Conservation (phyloP, 1,139 yeast genomes). For the Kurtzmaniella natalensis region DNA sequence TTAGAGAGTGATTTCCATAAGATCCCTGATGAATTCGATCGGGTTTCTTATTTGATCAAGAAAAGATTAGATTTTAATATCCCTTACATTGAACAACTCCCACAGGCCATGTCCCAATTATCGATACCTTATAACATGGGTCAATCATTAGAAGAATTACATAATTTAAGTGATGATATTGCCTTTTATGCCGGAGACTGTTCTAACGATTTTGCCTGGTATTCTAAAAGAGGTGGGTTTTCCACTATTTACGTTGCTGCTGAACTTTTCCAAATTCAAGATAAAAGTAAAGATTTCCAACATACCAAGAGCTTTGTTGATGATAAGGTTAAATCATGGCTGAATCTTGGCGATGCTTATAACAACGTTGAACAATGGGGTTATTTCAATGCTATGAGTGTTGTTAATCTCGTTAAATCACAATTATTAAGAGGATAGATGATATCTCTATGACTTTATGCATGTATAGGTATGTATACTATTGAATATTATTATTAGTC, state of each 20-base stretch:
- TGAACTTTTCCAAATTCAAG: slow-evolving; percentile 80
- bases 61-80: slow-evolving; percentile 61
- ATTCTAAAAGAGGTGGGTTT: slow-evolving; percentile 72
- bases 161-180: slow-evolving; percentile 76
- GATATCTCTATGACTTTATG: too few relatives aligned
- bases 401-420: slow-evolving; percentile 65
- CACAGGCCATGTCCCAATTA: slow-evolving; percentile 51
- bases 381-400: slow-evolving; percentile 62
- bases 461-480: too few relatives aligned
- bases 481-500: too few relatives aligned
- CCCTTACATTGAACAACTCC: slow-evolving; percentile 44
- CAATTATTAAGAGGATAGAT: slow-evolving; percentile 65
- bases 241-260: slow-evolving; percentile 66
- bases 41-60: slow-evolving; percentile 50
- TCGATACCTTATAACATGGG: slow-evolving; percentile 50
- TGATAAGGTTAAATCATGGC: slow-evolving; percentile 52
- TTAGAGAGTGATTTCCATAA: slow-evolving; percentile 23
- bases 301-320: slow-evolving; percentile 66
- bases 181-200: slow-evolving; percentile 75
- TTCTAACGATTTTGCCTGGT: slow-evolving; percentile 90
- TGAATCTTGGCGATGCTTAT: slow-evolving; percentile 54
- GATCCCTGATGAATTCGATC: slow-evolving; percentile 50
- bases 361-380: slow-evolving; percentile 70
- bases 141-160: slow-evolving; percentile 60
- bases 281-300: slow-evolving; percentile 50